Base-by-base conservation (phyloP, 371 early-diverging fungal species). In the Apophysomyces variabilis region DNA sequence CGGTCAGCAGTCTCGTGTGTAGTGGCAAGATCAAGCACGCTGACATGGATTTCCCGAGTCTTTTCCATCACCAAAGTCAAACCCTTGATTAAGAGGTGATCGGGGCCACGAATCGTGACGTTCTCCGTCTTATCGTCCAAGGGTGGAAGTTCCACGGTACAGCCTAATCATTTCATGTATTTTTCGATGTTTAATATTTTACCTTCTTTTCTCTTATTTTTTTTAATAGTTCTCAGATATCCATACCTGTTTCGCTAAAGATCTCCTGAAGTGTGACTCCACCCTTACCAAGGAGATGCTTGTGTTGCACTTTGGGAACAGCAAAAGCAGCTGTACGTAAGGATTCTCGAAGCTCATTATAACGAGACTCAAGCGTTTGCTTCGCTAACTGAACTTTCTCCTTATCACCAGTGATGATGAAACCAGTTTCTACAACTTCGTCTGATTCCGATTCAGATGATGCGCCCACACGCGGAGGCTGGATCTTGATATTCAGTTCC, bases 221-320 rank as follows among this genome's bases (percentile, higher is more conserved):
- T 44, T 39, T 43, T n/a, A 9, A 26, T 36, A 35, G 1, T 32
- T 36, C 4, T 58, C 16, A 13, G 1, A 58, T 58, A 13, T 16
- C 38, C 62, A 54, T 66, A 70, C 75, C 95, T 39, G 95, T 93
- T 5, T 85, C 80, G 41, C 85, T 88, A 56, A 93, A 77, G 60
- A 97, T 91, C 61, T 95, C 94, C 61, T 85, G 82, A 60, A 97
- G 82, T 32, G 79, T 85, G 37, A 86, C 77, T 43, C 94, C 96
- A 69, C 91, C 89, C 64, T 89, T 85, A 36, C 98, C 98, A 35
- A 94, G 82, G 36, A 98, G 81, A 73, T 94, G 94, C 60, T 92
- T 90, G 79, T 96, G 98, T 77, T 95, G 94, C 61, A 90, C 88
- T 84, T 95, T 95, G 58, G 94, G 92, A 47, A 96, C 83, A 44